Base-by-base conservation (phyloP, 164 flowering plant genomes). In the Taxillus chinensis region DNA sequence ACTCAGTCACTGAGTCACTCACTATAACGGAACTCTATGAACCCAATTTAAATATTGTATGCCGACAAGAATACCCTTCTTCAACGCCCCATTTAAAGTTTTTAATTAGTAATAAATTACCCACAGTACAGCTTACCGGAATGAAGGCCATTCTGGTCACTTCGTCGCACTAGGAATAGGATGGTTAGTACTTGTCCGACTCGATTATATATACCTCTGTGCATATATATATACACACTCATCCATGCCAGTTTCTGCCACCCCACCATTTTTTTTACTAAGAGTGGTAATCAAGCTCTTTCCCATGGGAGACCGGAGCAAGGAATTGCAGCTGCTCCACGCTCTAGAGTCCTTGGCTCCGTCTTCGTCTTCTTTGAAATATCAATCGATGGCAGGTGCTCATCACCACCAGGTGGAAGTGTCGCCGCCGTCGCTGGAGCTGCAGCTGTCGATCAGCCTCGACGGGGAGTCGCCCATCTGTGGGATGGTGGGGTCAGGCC, bases 381-480 rank as follows among this genome's bases (percentile, higher is more conserved):
- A 42, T 6, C 71, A 55, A 16, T 52, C 75, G 3, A 43, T 58
- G 12, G 38, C 49, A 45, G 46, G 40, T 0, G 67, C 68, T 0
- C 64, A 64, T 7, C 27, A 27, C 27, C 27, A 27, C 27, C 27
- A 27, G 27, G 27, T 27, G 27, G 27, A 27, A 27, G 55, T 56
- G 13, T 65, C 64, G 13, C 73, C 61, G 5, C 74, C 86, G 2
- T 73, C 89, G 3, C 74, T 86, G 0, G 91, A 91, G 75, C 72
- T 91, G 51, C 86, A 91, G 57, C 77, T 91, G 17, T 86, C 96
- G 0, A 91, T 91, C 42, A 82, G 89, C 49, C 74, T 77, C n/a
- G 70, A 60, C 41, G 82, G 83, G 4, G 46, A 74, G 51, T 68
- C 53, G 38, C 41, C 77, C 4, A 59, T 57, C 37, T 62, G 62